Conservation (phyloP, 108 stramenopile species). For the Fistulifera pelliculosa region DNA sequence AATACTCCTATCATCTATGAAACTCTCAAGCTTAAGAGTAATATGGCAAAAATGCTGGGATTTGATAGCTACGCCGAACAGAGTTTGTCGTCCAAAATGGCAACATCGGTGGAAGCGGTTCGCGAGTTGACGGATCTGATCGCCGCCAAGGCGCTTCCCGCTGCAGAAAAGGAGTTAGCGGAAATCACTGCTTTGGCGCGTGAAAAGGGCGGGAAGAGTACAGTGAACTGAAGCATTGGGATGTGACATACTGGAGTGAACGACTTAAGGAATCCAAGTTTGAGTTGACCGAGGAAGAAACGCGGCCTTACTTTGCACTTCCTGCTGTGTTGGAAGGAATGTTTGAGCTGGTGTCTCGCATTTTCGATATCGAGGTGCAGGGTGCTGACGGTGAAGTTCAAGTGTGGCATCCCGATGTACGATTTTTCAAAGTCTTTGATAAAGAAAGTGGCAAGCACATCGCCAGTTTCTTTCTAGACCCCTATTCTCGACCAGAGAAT, state of each 20-base stretch:
- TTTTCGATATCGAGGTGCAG: conserved; percentile 84
- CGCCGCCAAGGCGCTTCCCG: conserved; percentile 85
- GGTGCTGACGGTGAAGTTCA: conserved; percentile 86
- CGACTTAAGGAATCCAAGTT: conserved; percentile 91
- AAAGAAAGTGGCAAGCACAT: conserved; percentile 74
- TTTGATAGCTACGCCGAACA: conserved; percentile 86
- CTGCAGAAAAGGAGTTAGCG: conserved; percentile 81
- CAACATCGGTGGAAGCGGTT: conserved; percentile 72
- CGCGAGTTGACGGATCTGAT: conserved; percentile 83
- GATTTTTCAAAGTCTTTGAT: conserved; percentile 92
- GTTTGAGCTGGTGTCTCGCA: conserved; percentile 81
- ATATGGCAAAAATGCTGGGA: conserved; percentile 81
- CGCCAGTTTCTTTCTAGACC: conserved; percentile 94
- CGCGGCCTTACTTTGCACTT: conserved; percentile 93
- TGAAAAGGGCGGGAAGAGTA: conserved; percentile 76
- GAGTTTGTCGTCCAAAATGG: conserved; percentile 90
- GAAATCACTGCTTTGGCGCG: conserved; percentile 80
- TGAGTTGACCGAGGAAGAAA: conserved; percentile 91
- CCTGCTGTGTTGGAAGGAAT: conserved; percentile 88
- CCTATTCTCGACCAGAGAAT: conserved; percentile 93
- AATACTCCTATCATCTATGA: conserved; percentile 90
- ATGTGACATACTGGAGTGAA: conserved; percentile 87
- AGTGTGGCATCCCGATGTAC: conserved; percentile 93
- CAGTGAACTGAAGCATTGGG: conserved; percentile 80
- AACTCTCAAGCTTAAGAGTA: conserved; percentile 73